phyloP scores from a whole-genome alignment of 1,139 yeast species.

The Ashbya aceris region DNA sequence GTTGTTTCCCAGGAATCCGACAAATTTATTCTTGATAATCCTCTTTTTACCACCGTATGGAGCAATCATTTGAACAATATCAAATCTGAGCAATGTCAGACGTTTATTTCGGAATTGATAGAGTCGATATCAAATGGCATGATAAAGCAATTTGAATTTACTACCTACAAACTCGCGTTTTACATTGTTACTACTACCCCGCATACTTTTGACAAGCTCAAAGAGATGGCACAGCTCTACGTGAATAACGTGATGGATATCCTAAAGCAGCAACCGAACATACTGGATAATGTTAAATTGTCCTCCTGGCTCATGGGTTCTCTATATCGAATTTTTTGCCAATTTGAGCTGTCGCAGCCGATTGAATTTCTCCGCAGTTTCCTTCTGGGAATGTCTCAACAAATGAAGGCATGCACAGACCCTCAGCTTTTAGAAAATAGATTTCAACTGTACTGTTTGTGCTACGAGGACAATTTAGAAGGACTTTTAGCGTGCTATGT shows the following conservation, averaged over 20 bases:
- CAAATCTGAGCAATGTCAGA: neutral
- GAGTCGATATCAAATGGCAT: conserved; percentile 4
- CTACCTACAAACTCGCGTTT: conserved; percentile 13
- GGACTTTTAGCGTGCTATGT: conserved; percentile 30
- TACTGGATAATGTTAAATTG: conserved; percentile 1
- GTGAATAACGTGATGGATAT: neutral
- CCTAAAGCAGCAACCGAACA: neutral
- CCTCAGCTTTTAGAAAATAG: conserved; percentile 20
- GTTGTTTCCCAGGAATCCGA: conserved; percentile 8
- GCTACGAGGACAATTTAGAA: conserved; percentile 15
- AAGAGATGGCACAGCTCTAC: neutral
- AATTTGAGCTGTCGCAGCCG: no score
- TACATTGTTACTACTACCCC: conserved; percentile 6
- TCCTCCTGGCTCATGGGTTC: conserved; percentile 15
- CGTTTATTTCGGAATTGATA: conserved; percentile 10
- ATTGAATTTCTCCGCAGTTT: no score
- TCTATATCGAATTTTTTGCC: conserved; percentile 7
- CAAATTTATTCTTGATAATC: conserved; percentile 5
- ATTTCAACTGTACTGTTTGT: conserved; percentile 29
- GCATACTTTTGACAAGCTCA: conserved; percentile 3
- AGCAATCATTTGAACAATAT: conserved; percentile 13
- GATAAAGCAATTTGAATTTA: conserved; percentile 6
- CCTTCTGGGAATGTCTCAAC: neutral
- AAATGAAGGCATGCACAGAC: neutral
- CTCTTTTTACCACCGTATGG: conserved; percentile 21